Evolutionary conservation across 768 basidiomycete species (phyloP).

Genomic region (Phanerochaete sordida): DNA sequence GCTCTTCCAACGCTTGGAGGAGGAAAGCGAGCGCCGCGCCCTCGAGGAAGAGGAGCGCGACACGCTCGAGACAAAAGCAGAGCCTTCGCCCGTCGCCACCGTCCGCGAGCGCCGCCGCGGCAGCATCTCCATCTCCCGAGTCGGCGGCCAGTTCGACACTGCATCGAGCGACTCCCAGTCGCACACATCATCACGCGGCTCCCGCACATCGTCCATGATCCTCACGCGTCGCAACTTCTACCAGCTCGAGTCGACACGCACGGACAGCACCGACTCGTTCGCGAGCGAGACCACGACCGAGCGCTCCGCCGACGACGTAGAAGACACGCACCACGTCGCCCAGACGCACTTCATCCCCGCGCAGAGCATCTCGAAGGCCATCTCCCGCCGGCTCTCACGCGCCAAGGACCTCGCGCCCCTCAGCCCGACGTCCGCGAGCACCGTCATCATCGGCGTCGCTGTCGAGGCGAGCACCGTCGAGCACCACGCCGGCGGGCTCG

Average conservation of each 20-base stretch:
- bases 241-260: conserved; percentile 16
- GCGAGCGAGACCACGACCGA: conserved; percentile 15
- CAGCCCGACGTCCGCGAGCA: conserved; percentile 5
- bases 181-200: conserved; percentile 16
- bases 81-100: conserved; percentile 3
- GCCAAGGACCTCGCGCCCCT: conserved; percentile 16
- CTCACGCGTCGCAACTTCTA: conserved; percentile 23
- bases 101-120: conserved; percentile 33
- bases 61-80: conserved; percentile 7
- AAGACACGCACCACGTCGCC: conserved; percentile 17
- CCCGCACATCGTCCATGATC: conserved; percentile 19
- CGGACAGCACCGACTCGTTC: conserved; percentile 27
- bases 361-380: conserved; percentile 23
- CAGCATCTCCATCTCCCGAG: conserved; percentile 56
- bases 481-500: conserved; percentile 11
- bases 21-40: conserved; percentile 51
- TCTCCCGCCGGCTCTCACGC: conserved; percentile 26
- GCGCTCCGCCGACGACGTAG: conserved; percentile 9
- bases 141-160: conserved; percentile 34
- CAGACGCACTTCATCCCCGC: conserved; percentile 18
- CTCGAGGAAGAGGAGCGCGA: conserved; percentile 27
- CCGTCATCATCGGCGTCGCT: conserved; percentile 23
- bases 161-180: conserved; percentile 2
- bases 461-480: conserved; percentile 25
- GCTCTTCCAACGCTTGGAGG: conserved; percentile 58